Conservation (phyloP, 345 rosid species). For the Mangifera indica region DNA sequence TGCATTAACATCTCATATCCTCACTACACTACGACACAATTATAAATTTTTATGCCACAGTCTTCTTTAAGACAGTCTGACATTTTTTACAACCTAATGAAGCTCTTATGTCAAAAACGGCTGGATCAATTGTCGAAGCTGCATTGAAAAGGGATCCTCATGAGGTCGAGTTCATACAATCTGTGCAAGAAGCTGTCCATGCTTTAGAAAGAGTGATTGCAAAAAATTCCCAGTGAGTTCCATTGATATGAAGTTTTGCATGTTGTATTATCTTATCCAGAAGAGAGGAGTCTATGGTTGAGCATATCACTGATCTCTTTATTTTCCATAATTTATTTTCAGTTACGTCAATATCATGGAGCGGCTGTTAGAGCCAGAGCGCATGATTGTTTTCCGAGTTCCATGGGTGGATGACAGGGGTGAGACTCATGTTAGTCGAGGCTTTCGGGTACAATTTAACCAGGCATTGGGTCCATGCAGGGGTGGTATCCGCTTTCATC, state of each 20-base stretch:
- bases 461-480: constrained; percentile 97
- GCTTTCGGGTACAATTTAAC: constrained; percentile 92
- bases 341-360: constrained; percentile 97
- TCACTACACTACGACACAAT: constrained; percentile 14
- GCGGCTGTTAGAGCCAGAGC: constrained; percentile 90
- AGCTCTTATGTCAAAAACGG: constrained; percentile 99
- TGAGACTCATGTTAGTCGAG: constrained; percentile 94
- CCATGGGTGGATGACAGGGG: constrained; percentile 99
- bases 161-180: constrained; percentile 90
- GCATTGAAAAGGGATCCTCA: constrained; percentile 92
- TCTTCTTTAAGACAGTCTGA: constrained; percentile 17
- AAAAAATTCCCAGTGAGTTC: constrained; percentile 90
- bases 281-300: constrained; percentile 15
- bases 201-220: constrained; percentile 98
- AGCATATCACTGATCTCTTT: constrained; percentile 19
- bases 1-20: neutral
- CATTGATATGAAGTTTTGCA: constrained; percentile 20
- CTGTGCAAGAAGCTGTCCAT: constrained; percentile 93
- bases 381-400: constrained; percentile 87
- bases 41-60: neutral
- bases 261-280: constrained; percentile 26
- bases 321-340: constrained; percentile 32
- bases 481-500: constrained; percentile 96
- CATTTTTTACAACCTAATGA: constrained; percentile 40
- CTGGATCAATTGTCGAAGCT: constrained; percentile 94